Percentiles rank a stretch among this genome's conserved stretches.
phyloP scores from a whole-genome alignment of 73 alveolate genomes.

The Blepharisma japonicum region DNA sequence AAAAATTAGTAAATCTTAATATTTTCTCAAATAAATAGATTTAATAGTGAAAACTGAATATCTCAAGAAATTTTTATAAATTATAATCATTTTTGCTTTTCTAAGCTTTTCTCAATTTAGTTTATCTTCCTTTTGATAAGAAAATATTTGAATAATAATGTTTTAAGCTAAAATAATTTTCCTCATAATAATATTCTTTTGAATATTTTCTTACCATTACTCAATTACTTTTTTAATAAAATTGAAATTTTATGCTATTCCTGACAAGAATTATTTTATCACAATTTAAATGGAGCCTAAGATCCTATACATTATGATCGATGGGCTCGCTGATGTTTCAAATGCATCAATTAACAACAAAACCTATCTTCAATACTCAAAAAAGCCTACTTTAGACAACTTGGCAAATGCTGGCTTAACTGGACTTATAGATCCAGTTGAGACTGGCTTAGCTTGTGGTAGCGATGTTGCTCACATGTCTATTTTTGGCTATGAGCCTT shows the following conservation, averaged over 20 bases:
- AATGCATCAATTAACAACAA: conserved; percentile 37
- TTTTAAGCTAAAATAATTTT: too few species aligned
- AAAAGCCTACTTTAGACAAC: conserved; percentile 51
- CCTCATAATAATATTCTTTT: too few species aligned
- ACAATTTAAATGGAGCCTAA: conserved; percentile 6
- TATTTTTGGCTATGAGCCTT: conserved; percentile 76
- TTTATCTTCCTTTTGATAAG: too few species aligned
- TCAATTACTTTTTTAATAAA: not conserved
- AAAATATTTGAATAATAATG: too few species aligned
- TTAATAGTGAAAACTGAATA: too few species aligned
- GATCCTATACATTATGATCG: conserved; percentile 59
- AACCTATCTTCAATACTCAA: conserved; percentile 59
- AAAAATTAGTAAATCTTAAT: not conserved
- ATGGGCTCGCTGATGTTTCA: conserved; percentile 70
- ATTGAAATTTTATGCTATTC: conserved; percentile 13
- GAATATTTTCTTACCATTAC: too few species aligned
- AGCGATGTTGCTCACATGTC: conserved; percentile 86
- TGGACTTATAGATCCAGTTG: conserved; percentile 83
- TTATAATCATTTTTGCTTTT: too few species aligned
- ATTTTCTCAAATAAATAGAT: too few species aligned
- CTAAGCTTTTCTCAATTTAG: too few species aligned
- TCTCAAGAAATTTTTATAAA: too few species aligned
- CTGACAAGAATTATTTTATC: too few species aligned
- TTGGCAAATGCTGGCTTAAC: conserved; percentile 58
- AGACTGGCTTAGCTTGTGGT: conserved; percentile 82